Percentiles rank a stretch among this genome's conserved stretches.
These are phyloP conservation scores for Botrytis porri DNA, from an alignment of 2,329 filamentous ascomycete species.

Conservation along the genomic window DNA sequence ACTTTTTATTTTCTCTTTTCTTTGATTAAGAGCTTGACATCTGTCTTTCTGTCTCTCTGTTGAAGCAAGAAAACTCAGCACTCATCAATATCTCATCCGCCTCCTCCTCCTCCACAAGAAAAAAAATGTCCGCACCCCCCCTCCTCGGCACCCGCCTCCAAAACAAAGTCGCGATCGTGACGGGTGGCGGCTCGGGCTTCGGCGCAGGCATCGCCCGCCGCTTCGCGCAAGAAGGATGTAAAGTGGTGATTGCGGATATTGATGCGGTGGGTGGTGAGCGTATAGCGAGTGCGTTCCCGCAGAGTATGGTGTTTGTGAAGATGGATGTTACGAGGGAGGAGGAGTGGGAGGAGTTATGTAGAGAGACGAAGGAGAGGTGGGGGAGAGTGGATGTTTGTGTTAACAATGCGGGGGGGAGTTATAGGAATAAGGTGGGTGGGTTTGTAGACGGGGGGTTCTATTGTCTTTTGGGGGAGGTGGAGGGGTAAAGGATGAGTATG, in stretches of 20 bases:
- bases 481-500: neutral
- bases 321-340: slow-evolving; percentile 51
- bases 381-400: slow-evolving; percentile 56
- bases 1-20: neutral
- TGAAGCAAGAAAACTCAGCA: neutral
- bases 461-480: too few relatives aligned
- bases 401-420: slow-evolving; percentile 60
- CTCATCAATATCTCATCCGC: neutral
- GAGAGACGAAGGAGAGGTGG: slow-evolving; percentile 45
- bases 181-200: slow-evolving; percentile 61
- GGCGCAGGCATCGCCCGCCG: slow-evolving; percentile 59
- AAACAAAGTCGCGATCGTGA: slow-evolving; percentile 56
- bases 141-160: slow-evolving; percentile 41
- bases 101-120: neutral
- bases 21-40: neutral
- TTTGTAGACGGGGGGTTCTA: too few relatives aligned
- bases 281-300: slow-evolving; percentile 42
- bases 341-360: slow-evolving; percentile 53
- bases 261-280: slow-evolving; percentile 50
- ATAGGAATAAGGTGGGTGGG: slow-evolving; percentile 50
- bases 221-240: slow-evolving; percentile 58
- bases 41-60: neutral
- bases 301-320: slow-evolving; percentile 40
- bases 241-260: slow-evolving; percentile 61
- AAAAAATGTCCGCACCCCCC: slow-evolving; percentile 26